Base-by-base conservation (phyloP, 2,329 filamentous ascomycete species). In the Tympanopsis confertula region DNA sequence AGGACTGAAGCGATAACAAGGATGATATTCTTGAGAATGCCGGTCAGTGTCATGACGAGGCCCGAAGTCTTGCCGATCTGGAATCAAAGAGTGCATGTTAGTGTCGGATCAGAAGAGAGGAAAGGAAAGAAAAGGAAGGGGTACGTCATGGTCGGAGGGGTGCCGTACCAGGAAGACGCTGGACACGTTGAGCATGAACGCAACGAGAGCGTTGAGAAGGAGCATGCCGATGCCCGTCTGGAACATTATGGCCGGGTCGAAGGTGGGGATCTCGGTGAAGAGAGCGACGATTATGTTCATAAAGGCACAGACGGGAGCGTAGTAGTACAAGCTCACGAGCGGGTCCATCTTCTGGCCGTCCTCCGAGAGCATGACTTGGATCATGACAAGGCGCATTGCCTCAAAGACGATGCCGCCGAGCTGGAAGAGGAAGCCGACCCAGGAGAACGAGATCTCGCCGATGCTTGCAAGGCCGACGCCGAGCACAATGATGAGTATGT, bases 11-110 rank as follows among this genome's bases (percentile, higher is more conserved):
- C 71, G 42, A 72, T 65, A 45, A 93, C 84, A 39, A 93, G 77
- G 41, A 93, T 74, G 43, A 93, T 88, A 58, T 87, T 85, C 63
- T 93, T 93, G 51, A 91, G 74, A 45, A 93, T 86, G 56, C 86
- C 85, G 41, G 80, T 87, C 18, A 93, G 74, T 22, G 85, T 87
- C 63, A 93, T 82, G 50, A 88, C 84, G 37, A 93, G 74, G 40
- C 82, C 83, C 2, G 86, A 93, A 5, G 86, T 93, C 62, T 85
- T 87, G 55, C 86, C 85, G 51, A 93, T 93, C 83, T 89, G 38
- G 19, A 13, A 14, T 5, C 4, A 3, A 20, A 13, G 30, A 35
- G 7, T 17, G n/a, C 20, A 14, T 19, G 35, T 48, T 43, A 51
- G 42, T 24, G 13, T 33, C 5, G 14, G n/a, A 14, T 29, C 19